Conservation (phyloP, 108 stramenopile species). For the Nitzschia palea region DNA sequence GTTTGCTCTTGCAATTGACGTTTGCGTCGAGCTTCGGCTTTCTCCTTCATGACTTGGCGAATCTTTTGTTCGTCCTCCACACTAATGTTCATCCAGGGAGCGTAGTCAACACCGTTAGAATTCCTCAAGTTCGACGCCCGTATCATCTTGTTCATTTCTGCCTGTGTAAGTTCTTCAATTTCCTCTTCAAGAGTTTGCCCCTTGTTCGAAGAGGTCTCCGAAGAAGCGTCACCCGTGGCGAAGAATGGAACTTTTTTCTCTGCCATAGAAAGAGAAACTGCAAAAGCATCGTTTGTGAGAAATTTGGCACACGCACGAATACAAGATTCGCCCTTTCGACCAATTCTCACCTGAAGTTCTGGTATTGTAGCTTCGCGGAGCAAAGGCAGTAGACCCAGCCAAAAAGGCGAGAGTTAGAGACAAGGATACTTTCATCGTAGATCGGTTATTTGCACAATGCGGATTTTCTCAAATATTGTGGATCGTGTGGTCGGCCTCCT, state of each 20-base stretch:
- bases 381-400: constrained; percentile 13
- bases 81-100: constrained; percentile 88
- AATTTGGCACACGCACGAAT: background rate
- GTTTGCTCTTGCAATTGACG: constrained; percentile 59
- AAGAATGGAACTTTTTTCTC: constrained; percentile 13
- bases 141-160: constrained; percentile 65
- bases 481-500: too few relatives aligned
- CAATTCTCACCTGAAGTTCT: background rate
- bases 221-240: background rate
- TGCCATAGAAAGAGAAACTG: constrained; percentile 3
- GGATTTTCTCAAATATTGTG: too few relatives aligned
- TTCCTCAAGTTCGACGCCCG: constrained; percentile 73
- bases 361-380: background rate
- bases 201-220: background rate
- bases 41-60: constrained; percentile 62
- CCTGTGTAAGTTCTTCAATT: constrained; percentile 58
- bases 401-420: constrained; percentile 1
- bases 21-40: constrained; percentile 70
- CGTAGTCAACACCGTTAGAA: constrained; percentile 79
- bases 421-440: constrained; percentile 18
- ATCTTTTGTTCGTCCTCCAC: constrained; percentile 74
- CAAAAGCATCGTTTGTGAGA: background rate
- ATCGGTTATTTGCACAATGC: too few relatives aligned
- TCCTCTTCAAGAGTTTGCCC: constrained; percentile 57
- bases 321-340: background rate